Conservation (phyloP, 139 green algal species). For the Pleodorina starrii region DNA sequence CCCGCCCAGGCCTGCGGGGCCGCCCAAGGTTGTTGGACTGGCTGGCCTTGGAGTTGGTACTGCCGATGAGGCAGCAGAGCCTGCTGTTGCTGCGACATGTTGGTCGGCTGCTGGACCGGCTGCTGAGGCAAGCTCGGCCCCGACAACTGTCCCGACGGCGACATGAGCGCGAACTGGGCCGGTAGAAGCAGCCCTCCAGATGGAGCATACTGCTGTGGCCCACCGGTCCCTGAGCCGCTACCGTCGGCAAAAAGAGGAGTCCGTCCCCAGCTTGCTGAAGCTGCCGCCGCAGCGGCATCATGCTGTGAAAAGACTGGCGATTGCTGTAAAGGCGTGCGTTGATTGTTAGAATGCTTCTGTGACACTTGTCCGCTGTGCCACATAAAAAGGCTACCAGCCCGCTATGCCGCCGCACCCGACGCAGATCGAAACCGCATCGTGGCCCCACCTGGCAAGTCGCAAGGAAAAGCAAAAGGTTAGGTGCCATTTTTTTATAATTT, state of each 20-base stretch:
- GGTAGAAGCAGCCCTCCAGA: slow-evolving; percentile 8
- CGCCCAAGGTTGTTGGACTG: neutral
- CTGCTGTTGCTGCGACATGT: slow-evolving; percentile 15
- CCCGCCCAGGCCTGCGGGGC: neutral
- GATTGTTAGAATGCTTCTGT: slow-evolving; percentile 6
- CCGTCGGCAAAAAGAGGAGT: neutral
- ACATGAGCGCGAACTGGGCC: neutral
- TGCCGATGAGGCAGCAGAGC: neutral
- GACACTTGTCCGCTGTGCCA: slow-evolving; percentile 36
- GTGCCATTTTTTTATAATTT: too few species aligned
- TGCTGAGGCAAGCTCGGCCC: neutral
- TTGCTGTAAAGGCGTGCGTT: slow-evolving; percentile 42
- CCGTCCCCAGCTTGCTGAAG: neutral
- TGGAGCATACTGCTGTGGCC: neutral
- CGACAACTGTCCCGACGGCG: neutral
- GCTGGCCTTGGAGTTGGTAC: neutral
- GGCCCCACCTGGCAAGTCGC: too few species aligned
- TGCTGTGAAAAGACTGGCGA: neutral
- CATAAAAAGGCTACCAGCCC: slow-evolving; percentile 17
- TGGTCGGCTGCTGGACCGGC: neutral
- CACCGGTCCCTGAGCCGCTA: neutral
- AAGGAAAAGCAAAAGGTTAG: too few species aligned
- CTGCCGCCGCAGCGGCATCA: neutral
- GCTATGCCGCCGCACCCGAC: neutral
- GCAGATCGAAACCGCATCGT: slow-evolving; percentile 7